Evolutionary conservation across 202 grass and related monocot species (phyloP), one percentile per base, ranked within the genome.

Genomic region (Panicum virgatum): DNA sequence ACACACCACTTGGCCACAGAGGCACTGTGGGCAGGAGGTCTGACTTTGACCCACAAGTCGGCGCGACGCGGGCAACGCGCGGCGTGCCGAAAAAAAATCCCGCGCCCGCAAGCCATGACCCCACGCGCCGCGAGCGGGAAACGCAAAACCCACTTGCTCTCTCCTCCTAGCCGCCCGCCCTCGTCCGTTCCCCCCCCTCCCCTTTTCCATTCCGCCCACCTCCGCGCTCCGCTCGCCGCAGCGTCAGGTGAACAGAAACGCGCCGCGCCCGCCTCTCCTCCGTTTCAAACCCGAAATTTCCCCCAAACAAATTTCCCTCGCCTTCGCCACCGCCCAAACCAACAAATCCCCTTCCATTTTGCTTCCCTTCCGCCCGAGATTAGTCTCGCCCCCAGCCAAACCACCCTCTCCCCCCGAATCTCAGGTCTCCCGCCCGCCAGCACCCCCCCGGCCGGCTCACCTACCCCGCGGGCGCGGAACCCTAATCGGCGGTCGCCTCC

Each of bases 221-320:
- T 5, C 67, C 12, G 14, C 9, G 20, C 51, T 3, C 54, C 34
- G 38, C 29, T 51, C 50, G 60, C 66, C 22, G 47, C 62, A n/a
- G 42, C 70, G 40, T 26, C 39, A 69, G 22, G 30, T 42, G 1
- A 43, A 32, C 69, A 14, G 68, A 26, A 61, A n/a, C 29, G 48
- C 70, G 54, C 26, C 59, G 20, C 76, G 53, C 77, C 62, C 82
- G 77, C 72, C 47, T n/a, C n/a, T n/a, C n/a, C n/a, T 51, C 77
- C 82, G 65, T 89, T 89, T 89, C 87, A 81, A 89, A 89, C 77
- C 76, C 75, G 9, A 73, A 79, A 85, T 13, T 53, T 74, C 58
- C 62, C 1, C 51, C 1, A 53, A 13, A 37, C n/a, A 45, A 10
- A 9, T 26, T 74, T 76, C 80, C 64, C 75, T 63, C 65, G 3